Percentiles rank a stretch among this genome's conserved stretches.
Evolutionary conservation across 805 yeast genomes (phyloP).

Genomic region (Tetrapisispora fleetii): DNA sequence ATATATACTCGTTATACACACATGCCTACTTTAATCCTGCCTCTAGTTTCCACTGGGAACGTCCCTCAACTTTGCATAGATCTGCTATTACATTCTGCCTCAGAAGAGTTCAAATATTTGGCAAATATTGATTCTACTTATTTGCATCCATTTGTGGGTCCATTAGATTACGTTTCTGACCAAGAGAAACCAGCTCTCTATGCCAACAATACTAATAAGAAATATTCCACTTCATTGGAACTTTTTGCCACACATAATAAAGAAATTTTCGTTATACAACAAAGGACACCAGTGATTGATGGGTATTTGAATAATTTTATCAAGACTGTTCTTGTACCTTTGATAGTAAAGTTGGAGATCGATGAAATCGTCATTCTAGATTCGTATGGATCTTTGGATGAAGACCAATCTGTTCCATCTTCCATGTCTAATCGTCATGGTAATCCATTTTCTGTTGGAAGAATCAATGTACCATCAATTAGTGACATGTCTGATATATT

Average conservation of each 20-base stretch:
- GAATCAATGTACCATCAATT: constrained; percentile 17
- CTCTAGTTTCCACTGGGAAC: constrained; percentile 79
- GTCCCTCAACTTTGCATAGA: constrained; percentile 79
- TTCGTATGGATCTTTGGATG: constrained; percentile 53
- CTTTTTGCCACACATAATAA: constrained; percentile 38
- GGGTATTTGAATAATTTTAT: constrained; percentile 45
- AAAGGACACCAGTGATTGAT: constrained; percentile 76
- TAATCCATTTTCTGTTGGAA: constrained; percentile 16
- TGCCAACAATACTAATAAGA: constrained; percentile 7
- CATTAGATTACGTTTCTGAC: constrained; percentile 42
- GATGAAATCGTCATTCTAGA: constrained; percentile 47
- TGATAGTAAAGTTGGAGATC: constrained; percentile 35
- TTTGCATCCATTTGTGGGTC: constrained; percentile 78
- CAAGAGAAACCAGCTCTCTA: constrained; percentile 11
- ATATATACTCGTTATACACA: no score
- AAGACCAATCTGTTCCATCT: constrained; percentile 2
- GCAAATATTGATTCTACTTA: constrained; percentile 48
- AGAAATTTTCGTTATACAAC: constrained; percentile 56
- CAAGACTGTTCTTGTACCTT: constrained; percentile 40
- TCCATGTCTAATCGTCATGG: background rate
- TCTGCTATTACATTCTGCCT: constrained; percentile 45
- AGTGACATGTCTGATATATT: constrained; percentile 16
- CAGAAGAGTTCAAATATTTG: constrained; percentile 36
- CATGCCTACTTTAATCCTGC: constrained; percentile 48
- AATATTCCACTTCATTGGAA: constrained; percentile 56